Evolutionary conservation across 176 grass and related monocot genomes (phyloP), one percentile per base, ranked within the genome.

Genomic region (Juncus effusus): DNA sequence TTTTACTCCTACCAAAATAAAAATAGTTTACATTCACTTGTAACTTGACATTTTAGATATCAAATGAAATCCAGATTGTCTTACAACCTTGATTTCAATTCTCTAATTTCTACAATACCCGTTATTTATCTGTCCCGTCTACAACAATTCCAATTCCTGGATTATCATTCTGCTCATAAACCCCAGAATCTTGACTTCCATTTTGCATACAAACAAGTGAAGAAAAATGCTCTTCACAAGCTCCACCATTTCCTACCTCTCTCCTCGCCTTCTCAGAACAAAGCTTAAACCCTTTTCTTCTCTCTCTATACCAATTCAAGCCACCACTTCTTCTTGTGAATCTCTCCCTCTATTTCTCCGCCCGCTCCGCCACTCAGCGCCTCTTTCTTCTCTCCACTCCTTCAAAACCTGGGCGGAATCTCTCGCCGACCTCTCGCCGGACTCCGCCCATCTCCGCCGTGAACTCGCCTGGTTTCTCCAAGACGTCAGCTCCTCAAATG

Each of bases 401-500:
- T 96, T 96, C 77, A 81, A 80, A 64, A 57, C 13, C 45, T 58
- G 92, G 54, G 92, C 70, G 36, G 45, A 56, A 58, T 42, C 51
- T 35, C 67, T 70, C 51, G 6, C 67, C 87, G 35, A 13, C 59
- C 51, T 69, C 79, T 44, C 36, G 45, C 13, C 84, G 6, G 44
- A 47, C 16, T 68, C 82, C 41, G 75, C 74, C 16, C 76, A 86
- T 63, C 88, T 96, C 67, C 85, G 67, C 66, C 84, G 87, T 38
- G 84, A 96, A 74, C 85, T 97, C 71, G 58, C 82, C 51, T 97
- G 93, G 93, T 63, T 97, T 54, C 64, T 91, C 70, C 82, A 72
- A 15, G 93, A 91, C 70, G 79, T 82, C 42, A 28, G 74, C 6
- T 55, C 67, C 10, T 12, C 74, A 54, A 11, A 45, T 0, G 50